A percentile compares a stretch with the other conserved stretches of the same genome.
phyloP scores from a whole-genome alignment of 805 yeast species.

The Candida tibetensis region DNA sequence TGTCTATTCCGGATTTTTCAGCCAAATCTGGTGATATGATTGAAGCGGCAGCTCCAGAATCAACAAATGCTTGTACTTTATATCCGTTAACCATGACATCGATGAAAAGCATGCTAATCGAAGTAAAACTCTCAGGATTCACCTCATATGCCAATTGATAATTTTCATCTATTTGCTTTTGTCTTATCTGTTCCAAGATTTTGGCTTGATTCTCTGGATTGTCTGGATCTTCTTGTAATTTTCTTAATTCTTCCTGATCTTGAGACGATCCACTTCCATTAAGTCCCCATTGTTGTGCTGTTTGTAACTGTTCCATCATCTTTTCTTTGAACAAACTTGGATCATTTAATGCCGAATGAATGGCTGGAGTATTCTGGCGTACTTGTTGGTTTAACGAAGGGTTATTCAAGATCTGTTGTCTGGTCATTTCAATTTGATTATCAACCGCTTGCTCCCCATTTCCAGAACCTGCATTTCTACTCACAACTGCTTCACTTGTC shows the following conservation, averaged over 20 bases:
- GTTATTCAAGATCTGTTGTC: constrained; percentile 48
- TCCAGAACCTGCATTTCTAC: constrained; percentile 10
- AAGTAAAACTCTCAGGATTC: constrained; percentile 85
- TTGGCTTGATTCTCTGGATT: constrained; percentile 64
- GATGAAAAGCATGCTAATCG: constrained; percentile 81
- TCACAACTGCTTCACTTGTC: constrained; percentile 13
- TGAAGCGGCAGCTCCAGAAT: constrained; percentile 92
- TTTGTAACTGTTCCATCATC: constrained; percentile 32
- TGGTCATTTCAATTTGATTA: constrained; percentile 43
- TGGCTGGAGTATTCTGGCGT: constrained; percentile 42
- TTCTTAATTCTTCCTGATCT: constrained; percentile 42
- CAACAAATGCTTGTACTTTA: constrained; percentile 89
- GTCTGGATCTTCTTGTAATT: constrained; percentile 63
- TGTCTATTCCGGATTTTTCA: constrained; percentile 62
- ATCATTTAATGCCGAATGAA: constrained; percentile 46
- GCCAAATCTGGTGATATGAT: constrained; percentile 79
- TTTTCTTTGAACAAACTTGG: constrained; percentile 45
- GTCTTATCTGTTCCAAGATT: constrained; percentile 65
- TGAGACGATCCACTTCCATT: constrained; percentile 5
- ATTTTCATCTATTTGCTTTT: constrained; percentile 76
- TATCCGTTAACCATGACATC: constrained; percentile 74
- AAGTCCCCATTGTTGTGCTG: constrained; percentile 14
- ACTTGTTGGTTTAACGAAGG: constrained; percentile 39
- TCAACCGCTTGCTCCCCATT: constrained; percentile 12
- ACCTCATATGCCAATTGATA: constrained; percentile 76